Evolutionary conservation across 371 early-diverging fungal genomes (phyloP), one percentile per base, ranked within the genome.

Genomic region (Mucor ambiguus): DNA sequence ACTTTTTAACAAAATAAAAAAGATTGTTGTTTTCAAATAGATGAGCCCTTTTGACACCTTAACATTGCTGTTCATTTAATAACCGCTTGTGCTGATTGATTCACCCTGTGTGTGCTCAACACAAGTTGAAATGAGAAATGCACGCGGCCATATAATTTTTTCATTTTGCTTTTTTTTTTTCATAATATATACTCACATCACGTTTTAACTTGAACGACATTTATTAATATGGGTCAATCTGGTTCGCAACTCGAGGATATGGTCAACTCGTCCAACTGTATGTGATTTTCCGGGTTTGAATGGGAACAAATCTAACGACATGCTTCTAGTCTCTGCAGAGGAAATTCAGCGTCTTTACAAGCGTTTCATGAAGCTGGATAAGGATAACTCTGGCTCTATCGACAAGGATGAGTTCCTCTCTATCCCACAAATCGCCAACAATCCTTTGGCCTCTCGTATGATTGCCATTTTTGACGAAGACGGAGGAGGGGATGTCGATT

Each of bases 261-360:
- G 80, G 82, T 82, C n/a, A 82, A 79, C 43, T 73, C 82, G 26
- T 79, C 82, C 33, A 82, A 82, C 57, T 82, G 82, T 82, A 73
- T 72, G 74, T 68, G 14, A 32, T 60, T 48, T 33, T 48, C 28
- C 37, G 61, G 7, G 43, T 12, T 58, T 14, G 9, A n/a, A 26
- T 58, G 59, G 24, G 37, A 43, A 20, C 14, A 33, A 28, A 46
- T 58, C 57, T 29, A 28, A 41, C 33, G 22, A 49, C 41, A 24
- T 48, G 38, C 11, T 38, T 35, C 14, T 75, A 90, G 90, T 97
- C 72, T 91, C 95, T 37, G 90, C 91, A 20, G 96, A 96, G 64
- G 98, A 98, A 83, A 93, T 97, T 72, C 93, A 96, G 71, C 84
- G 97, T n/a, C 88, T 98, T 18, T 96, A 98, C 86, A 96, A 97